Evolutionary conservation across 106 monocot species (phyloP).

Genomic region (Dioscorea zingiberensis): DNA sequence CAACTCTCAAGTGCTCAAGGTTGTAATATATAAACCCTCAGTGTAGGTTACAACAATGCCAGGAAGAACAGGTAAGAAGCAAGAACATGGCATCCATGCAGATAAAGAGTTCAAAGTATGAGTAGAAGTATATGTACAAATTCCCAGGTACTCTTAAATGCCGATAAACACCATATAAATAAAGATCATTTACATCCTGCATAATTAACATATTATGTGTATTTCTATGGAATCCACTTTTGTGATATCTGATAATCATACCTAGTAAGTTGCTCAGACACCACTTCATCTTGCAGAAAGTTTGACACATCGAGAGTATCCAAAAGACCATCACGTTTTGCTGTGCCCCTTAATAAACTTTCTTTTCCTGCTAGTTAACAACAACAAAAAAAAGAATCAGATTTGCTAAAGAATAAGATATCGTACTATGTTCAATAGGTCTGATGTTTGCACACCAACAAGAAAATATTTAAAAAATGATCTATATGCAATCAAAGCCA

Average conservation of each 20-base stretch:
- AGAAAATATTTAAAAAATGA: not conserved
- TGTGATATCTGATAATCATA: slow-evolving; percentile 4
- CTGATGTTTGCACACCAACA: not conserved
- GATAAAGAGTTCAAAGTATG: too few relatives aligned
- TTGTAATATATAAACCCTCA: too few relatives aligned
- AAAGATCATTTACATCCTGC: not conserved
- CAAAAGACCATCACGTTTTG: slow-evolving; percentile 3
- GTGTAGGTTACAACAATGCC: too few relatives aligned
- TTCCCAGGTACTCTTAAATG: not conserved
- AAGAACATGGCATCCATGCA: not conserved
- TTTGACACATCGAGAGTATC: slow-evolving; percentile 27
- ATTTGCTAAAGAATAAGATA: not conserved
- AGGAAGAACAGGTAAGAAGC: not conserved
- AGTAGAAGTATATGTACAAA: not conserved
- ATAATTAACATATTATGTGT: not conserved
- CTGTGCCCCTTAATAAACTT: slow-evolving; percentile 6
- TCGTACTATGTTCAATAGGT: not conserved
- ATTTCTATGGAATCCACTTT: not conserved
- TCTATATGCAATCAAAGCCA: not conserved
- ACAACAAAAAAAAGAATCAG: not conserved
- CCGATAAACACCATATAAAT: not conserved
- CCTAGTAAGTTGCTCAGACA: slow-evolving; percentile 84
- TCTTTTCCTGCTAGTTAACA: slow-evolving; percentile 8
- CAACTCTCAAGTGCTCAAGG: too few relatives aligned
- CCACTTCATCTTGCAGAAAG: slow-evolving; percentile 66